These are phyloP conservation scores for Metschnikowia reukaufii DNA, from an alignment of 805 yeast genomes.

Conservation along the genomic window DNA sequence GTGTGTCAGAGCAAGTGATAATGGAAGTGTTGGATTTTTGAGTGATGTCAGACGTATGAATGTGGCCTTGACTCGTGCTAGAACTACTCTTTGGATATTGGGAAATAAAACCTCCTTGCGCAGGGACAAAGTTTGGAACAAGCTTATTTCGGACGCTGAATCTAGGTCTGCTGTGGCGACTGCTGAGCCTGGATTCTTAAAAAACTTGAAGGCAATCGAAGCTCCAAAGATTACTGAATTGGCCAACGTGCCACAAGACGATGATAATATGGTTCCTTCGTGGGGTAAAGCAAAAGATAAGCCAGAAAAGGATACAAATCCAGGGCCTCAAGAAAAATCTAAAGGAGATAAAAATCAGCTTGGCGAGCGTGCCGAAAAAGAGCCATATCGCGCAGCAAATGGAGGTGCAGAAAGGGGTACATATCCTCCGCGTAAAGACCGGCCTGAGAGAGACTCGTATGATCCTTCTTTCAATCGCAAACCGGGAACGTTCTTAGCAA, in stretches of 20 bases:
- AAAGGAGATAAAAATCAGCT: too few species aligned
- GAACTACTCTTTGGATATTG: constrained; percentile 86
- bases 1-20: constrained; percentile 85
- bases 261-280: background rate
- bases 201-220: constrained; percentile 3
- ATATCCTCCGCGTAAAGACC: background rate
- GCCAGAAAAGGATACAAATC: background rate
- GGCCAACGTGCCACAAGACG: background rate
- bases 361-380: background rate
- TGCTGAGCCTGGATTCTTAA: constrained; percentile 40
- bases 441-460: background rate
- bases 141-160: constrained; percentile 65
- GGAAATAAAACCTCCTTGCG: constrained; percentile 72
- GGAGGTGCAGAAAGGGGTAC: background rate
- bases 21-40: constrained; percentile 77
- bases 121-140: constrained; percentile 70
- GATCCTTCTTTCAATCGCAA: background rate
- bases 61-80: constrained; percentile 94
- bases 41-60: constrained; percentile 94
- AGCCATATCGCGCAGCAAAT: background rate
- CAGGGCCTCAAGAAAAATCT: too few species aligned
- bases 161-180: constrained; percentile 38
- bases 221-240: background rate
- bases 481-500: background rate
- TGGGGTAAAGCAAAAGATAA: too few species aligned